A percentile compares a stretch with the other conserved stretches of the same genome.
Evolutionary conservation across 345 rosid species (phyloP).

Genomic region (Salix viminalis): DNA sequence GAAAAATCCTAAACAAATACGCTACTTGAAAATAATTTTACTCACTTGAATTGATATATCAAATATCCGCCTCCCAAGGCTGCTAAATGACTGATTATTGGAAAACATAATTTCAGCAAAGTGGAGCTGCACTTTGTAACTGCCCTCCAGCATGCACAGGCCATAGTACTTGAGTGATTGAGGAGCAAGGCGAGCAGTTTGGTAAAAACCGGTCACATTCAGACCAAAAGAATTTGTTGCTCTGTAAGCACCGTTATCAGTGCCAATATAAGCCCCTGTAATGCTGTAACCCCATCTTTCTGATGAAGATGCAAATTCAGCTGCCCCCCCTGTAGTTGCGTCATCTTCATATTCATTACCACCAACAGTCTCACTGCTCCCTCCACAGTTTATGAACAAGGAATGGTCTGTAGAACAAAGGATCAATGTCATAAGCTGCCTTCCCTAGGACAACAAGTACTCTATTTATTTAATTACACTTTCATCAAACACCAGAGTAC

Average conservation of each 20-base stretch:
- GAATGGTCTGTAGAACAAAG: conserved; percentile 45
- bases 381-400: conserved; percentile 80
- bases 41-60: conserved; percentile 80
- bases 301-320: conserved; percentile 30
- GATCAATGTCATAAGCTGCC: not conserved
- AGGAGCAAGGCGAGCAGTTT: conserved; percentile 67
- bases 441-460: not conserved
- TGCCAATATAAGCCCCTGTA: conserved; percentile 41
- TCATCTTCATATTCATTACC: conserved; percentile 50
- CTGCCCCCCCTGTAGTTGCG: conserved; percentile 24
- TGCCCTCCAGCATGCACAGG: conserved; percentile 46
- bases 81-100: conserved; percentile 39
- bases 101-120: conserved; percentile 86
- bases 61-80: conserved; percentile 67
- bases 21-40: not conserved
- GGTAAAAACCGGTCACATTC: conserved; percentile 37
- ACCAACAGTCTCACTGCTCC: conserved; percentile 14
- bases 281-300: conserved; percentile 74
- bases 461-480: not conserved
- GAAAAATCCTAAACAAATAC: not conserved
- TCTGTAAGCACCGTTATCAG: not conserved
- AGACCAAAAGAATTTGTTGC: conserved; percentile 30
- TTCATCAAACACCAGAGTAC: not conserved
- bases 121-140: conserved; percentile 64
- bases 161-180: conserved; percentile 77